These are phyloP conservation scores for Telfairia occidentalis DNA, from an alignment of 331 rosid genomes.

Conservation along the genomic window DNA sequence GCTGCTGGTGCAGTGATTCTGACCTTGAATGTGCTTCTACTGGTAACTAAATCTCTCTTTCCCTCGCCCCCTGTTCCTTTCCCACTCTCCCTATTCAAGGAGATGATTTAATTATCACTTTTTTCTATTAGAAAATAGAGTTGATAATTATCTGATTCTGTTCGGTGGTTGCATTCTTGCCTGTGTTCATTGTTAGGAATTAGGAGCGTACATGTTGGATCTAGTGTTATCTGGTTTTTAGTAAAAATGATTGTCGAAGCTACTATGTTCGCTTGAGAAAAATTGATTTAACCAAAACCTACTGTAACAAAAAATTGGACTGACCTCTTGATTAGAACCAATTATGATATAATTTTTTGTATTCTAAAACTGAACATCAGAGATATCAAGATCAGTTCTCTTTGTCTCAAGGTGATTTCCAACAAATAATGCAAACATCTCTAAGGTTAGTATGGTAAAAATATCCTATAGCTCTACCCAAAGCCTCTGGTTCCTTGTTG, in stretches of 20 bases:
- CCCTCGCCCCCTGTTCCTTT: neutral
- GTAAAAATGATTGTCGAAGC: neutral
- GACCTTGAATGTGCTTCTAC: constrained; percentile 87
- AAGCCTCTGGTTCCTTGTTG: neutral
- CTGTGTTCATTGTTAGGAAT: neutral
- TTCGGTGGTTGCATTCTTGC: neutral
- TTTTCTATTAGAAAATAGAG: neutral
- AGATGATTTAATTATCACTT: neutral
- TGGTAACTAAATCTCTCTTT: constrained; percentile 43
- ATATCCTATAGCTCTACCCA: neutral
- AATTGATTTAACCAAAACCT: neutral
- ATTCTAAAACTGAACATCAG: neutral
- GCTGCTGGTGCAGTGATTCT: constrained; percentile 93
- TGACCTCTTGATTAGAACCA: neutral
- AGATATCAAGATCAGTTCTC: neutral
- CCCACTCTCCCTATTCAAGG: neutral
- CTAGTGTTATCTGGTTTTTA: neutral
- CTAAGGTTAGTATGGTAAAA: neutral
- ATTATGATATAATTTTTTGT: neutral
- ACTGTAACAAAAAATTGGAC: neutral
- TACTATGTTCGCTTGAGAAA: neutral
- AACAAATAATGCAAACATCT: neutral
- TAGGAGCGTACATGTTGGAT: neutral
- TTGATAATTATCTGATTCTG: neutral
- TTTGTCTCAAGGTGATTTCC: neutral